Evolutionary conservation across 2,329 filamentous ascomycete species (phyloP).

Genomic region (Apiospora pterosperma): DNA sequence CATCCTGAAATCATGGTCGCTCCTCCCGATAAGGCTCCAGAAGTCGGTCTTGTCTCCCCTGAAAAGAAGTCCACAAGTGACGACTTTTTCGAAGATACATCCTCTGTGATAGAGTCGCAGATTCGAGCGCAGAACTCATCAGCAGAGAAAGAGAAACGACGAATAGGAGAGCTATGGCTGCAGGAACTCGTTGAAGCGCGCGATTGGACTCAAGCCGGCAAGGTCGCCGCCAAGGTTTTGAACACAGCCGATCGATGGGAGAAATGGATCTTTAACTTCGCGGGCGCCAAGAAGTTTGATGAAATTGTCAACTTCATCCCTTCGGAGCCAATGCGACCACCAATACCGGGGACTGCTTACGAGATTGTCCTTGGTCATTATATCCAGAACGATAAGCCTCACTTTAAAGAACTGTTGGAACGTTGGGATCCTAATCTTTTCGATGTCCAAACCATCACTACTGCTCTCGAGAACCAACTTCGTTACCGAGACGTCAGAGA

Average conservation of each 20-base stretch:
- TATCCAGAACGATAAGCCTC: slow-evolving; percentile 70
- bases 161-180: slow-evolving; percentile 91
- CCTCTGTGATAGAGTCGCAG: slow-evolving; percentile 61
- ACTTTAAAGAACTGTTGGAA: slow-evolving; percentile 76
- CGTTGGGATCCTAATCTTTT: slow-evolving; percentile 84
- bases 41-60: slow-evolving; percentile 37
- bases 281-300: slow-evolving; percentile 79
- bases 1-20: slow-evolving; percentile 70
- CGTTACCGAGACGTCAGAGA: slow-evolving; percentile 71
- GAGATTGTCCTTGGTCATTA: slow-evolving; percentile 89
- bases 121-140: slow-evolving; percentile 57
- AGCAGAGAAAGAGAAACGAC: slow-evolving; percentile 80
- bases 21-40: slow-evolving; percentile 32
- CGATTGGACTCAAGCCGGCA: slow-evolving; percentile 75
- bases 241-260: slow-evolving; percentile 82
- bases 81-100: slow-evolving; percentile 73
- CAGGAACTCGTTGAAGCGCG: slow-evolving; percentile 73
- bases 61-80: slow-evolving; percentile 41
- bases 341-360: slow-evolving; percentile 78
- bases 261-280: slow-evolving; percentile 92
- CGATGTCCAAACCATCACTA: slow-evolving; percentile 71
- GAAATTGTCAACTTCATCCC: slow-evolving; percentile 87
- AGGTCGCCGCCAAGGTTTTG: slow-evolving; percentile 79
- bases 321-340: slow-evolving; percentile 69
- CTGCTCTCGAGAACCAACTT: slow-evolving; percentile 78